Evolutionary conservation across 1,139 yeast genomes (phyloP), one percentile per base, ranked within the genome.

Genomic region (Diutina neorugosa): DNA sequence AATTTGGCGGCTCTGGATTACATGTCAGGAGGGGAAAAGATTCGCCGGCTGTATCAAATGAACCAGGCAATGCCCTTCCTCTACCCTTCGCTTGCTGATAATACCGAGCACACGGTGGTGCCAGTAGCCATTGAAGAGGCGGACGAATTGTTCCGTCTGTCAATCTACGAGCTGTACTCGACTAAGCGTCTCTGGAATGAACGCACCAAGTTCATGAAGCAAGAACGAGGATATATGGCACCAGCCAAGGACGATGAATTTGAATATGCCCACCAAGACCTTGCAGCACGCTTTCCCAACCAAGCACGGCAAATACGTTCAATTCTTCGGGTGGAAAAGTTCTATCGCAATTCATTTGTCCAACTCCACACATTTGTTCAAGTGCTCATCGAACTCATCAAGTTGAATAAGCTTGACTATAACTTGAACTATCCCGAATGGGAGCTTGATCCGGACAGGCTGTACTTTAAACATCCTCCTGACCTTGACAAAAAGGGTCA

Each of bases 71-170:
- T 80, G 69, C 97, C 98, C 0, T 81, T 88, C 58, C 73, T 89
- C 4, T 86, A 84, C 61, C 96, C 96, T 0, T 54, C 56, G 27
- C 53, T 57, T 8, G 62, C 55, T 54, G 64, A 65, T 0, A 63
- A 65, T 12, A 31, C 54, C 55, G 46, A 43, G 7, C 20, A 18
- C 12, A 19, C 21, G 23, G 51, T 42, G 20, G 79, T 84, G 0
- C 98, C 98, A 0, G 74, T 70, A 53, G 90, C 96, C 55, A 81
- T 91, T 27, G 71, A 77, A 53, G 97, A 93, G 63, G 97, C 97
- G 0, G 68, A 72, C 52, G 64, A 65, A 6, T 76, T 93, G 7
- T 77, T 88, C 57, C 73, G 77, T 34, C 69, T 78, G 16, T 78
- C 86, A 21, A 76, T 89, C 1, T 75, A 81, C 55, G 84, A 86